Conservation (phyloP, 116 monocot genomes). For the Dioscorea cayenensis region DNA sequence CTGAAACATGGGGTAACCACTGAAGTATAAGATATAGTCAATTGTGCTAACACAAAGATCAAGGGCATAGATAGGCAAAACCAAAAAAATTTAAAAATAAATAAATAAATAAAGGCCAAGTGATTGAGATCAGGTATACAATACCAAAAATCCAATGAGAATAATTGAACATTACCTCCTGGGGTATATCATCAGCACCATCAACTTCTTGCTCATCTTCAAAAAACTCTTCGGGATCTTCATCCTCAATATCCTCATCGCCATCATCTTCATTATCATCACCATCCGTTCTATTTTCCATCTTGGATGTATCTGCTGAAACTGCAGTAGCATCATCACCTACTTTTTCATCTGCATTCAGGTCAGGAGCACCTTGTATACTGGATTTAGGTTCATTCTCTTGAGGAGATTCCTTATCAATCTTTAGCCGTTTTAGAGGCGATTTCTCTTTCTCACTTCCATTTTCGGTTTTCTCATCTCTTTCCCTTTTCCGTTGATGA, state of each 20-base stretch:
- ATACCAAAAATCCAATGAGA: not conserved
- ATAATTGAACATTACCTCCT: constrained; percentile 18
- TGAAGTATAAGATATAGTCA: too few relatives aligned
- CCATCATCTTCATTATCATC: constrained; percentile 32
- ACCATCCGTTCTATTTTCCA: constrained; percentile 21
- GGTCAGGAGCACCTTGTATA: constrained; percentile 8
- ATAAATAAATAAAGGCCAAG: not conserved
- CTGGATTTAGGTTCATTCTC: constrained; percentile 25
- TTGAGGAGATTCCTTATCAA: constrained; percentile 12
- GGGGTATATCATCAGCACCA: constrained; percentile 20
- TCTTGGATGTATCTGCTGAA: constrained; percentile 19
- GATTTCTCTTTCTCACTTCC: constrained; percentile 32
- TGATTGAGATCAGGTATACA: not conserved
- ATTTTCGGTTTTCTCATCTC: constrained; percentile 47
- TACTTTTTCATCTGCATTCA: constrained; percentile 21
- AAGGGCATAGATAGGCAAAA: too few relatives aligned
- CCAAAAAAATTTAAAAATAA: too few relatives aligned
- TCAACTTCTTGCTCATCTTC: constrained; percentile 42
- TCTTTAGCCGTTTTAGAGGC: constrained; percentile 43
- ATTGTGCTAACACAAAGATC: too few relatives aligned
- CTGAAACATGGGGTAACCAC: too few relatives aligned
- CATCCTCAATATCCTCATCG: constrained; percentile 28
- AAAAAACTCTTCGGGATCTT: constrained; percentile 35
- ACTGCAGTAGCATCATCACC: constrained; percentile 18
- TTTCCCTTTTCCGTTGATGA: constrained; percentile 67